Base-by-base conservation (phyloP, 305 asterid species). In the Ilex paraguariensis region DNA sequence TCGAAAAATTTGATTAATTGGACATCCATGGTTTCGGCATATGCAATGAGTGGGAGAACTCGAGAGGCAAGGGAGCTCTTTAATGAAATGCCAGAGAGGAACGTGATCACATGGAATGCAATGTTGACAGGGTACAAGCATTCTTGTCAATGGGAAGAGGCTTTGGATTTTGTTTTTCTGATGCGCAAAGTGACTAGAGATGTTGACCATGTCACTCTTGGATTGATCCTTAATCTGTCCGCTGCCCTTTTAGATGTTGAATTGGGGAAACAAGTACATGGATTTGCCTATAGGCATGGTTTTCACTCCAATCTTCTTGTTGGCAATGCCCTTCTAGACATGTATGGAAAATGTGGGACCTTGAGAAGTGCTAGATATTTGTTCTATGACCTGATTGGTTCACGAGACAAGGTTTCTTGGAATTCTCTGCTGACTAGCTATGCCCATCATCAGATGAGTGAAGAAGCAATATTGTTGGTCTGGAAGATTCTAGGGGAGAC, bases 291-390 rank as follows among this genome's bases (percentile, higher is more conserved):
- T 57, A 80, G 90, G 68, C 81, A 82, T 61, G 80, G 82, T 45
- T 76, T 75, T 68, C 45, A 70, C 76, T 63, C 74, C 50, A 66
- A 85, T 60, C 65, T 77, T 16, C 66, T 73, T 15, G 85, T 85
- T 9, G 83, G 77, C 6, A 90, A 87, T 72, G 84, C 89, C 3
- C 80, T 90, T 65, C 85, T 87, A 67, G 78, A 84, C 73, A 77
- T 87, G 94, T 90, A 90, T 67, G 91, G 91, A 2, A 90, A 87
- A 79, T 87, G 95, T 70, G 90, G 90, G 16, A 67, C 68, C 84
- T 66, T 90, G 76, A 75, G 49, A 39, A 73, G 76, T 59, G 87
- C 92, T 53, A 77, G 86, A 74, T 57, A 56, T 39, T 90, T 91
- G 91, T 90, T 90, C 73, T 66, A 69, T 16, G 66, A 72, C 57